Percentiles rank a stretch among this genome's conserved stretches.
Evolutionary conservation across 148 eudicot species (phyloP).

Genomic region (Fagopyrum homotropicum): DNA sequence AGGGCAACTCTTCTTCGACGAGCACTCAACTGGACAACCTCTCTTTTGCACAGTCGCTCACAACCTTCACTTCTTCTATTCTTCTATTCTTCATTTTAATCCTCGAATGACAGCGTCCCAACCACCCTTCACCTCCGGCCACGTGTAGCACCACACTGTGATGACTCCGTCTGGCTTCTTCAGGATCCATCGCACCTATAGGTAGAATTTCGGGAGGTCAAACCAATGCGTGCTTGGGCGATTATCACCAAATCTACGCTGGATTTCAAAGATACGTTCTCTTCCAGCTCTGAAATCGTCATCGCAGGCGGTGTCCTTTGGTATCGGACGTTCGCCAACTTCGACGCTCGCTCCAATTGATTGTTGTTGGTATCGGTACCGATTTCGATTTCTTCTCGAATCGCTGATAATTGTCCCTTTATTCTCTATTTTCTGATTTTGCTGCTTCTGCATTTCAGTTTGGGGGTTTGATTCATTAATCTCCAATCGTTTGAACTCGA

Average conservation of each 20-base stretch:
- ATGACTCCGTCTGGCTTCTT: conserved; percentile 70
- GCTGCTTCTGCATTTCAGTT: too few relatives aligned
- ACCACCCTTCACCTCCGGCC: conserved; percentile 26
- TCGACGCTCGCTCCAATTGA: conserved; percentile 63
- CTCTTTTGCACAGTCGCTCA: too few relatives aligned
- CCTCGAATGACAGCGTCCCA: conserved; percentile 40
- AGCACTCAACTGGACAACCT: too few relatives aligned
- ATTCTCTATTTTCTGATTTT: too few relatives aligned
- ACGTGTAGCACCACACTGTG: conserved; percentile 82
- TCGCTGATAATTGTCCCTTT: too few relatives aligned
- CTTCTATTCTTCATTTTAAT: not conserved
- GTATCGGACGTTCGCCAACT: conserved; percentile 62
- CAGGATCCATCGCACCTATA: conserved; percentile 40
- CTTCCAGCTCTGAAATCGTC: conserved; percentile 26
- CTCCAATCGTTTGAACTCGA: too few relatives aligned
- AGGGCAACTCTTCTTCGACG: too few relatives aligned
- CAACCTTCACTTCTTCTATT: too few relatives aligned
- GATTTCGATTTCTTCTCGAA: too few relatives aligned
- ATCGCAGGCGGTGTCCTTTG: conserved; percentile 39
- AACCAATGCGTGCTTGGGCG: conserved; percentile 90
- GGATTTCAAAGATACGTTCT: conserved; percentile 24
- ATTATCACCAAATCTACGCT: conserved; percentile 53
- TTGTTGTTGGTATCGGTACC: conserved; percentile 78
- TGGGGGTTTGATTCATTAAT: too few relatives aligned
- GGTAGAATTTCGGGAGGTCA: conserved; percentile 46